Evolutionary conservation across 208 protist genomes (phyloP).

Genomic region (Trypanosoma scelopori): DNA sequence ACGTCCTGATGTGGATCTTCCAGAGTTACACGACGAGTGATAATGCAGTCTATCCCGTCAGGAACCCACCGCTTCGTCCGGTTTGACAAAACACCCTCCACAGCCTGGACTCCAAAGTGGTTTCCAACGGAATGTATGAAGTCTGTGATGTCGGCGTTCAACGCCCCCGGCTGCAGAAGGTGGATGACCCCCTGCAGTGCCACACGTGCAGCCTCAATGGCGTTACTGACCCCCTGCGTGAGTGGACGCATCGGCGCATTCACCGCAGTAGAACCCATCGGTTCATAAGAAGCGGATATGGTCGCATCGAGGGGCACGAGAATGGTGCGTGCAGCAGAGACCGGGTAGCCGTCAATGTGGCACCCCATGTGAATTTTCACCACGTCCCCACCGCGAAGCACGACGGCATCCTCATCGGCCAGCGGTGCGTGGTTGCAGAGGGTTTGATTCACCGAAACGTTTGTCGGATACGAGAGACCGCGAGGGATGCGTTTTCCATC

Average conservation of each 20-base stretch:
- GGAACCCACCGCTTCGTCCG: constrained; percentile 96
- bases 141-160: constrained; percentile 93
- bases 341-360: constrained; percentile 98
- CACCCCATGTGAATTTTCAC: constrained; percentile 97
- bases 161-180: constrained; percentile 61
- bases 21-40: constrained; percentile 75
- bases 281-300: background rate
- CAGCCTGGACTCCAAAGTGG: constrained; percentile 87
- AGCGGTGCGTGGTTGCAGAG: constrained; percentile 97
- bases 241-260: constrained; percentile 8
- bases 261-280: constrained; percentile 4
- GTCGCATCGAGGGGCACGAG: constrained; percentile 50
- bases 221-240: constrained; percentile 72
- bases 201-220: constrained; percentile 93
- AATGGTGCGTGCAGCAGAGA: constrained; percentile 93
- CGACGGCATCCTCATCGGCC: constrained; percentile 55
- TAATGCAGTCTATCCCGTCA: constrained; percentile 96
- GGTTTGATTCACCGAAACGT: constrained; percentile 96
- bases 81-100: constrained; percentile 98
- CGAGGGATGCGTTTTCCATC: constrained; percentile 61
- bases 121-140: constrained; percentile 91
- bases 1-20: constrained; percentile 91
- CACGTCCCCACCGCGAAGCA: constrained; percentile 90
- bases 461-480: constrained; percentile 97
- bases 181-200: constrained; percentile 89